Evolutionary conservation across 2,329 filamentous ascomycete species (phyloP), one percentile per base, ranked within the genome.

Genomic region (Cercospora zeae-maydis): DNA sequence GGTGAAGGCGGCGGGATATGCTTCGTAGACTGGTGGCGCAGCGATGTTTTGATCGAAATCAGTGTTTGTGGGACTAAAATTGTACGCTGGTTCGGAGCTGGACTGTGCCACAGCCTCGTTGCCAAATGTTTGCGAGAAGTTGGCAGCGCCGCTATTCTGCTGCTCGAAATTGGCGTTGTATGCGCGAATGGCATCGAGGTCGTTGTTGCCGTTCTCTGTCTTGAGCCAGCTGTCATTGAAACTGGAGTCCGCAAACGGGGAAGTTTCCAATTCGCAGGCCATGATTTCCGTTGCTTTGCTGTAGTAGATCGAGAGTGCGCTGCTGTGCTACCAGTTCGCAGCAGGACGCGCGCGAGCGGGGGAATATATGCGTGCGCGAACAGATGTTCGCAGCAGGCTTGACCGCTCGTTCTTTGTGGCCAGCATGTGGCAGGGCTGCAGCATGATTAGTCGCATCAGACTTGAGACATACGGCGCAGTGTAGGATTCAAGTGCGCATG

Each of bases 381-480:
- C 63, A 55, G 55, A 42, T 58, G 69, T 70, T 71, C 69, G 69
- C 68, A 70, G 65, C 61, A 63, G 53, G 61, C 37, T 62, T 65
- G 63, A 62, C 65, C 63, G 57, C 65, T 31, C 36, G 16, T 55
- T 60, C 61, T 68, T 68, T 67, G 63, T 67, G 45, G 19, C 21
- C 45, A 56, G 31, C 47, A 19, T 34, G 16, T 14, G 34, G 55
- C 60, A 45, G 36, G 19, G 21, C 34, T 39, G 33, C 24, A 58
- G 21, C 30, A 52, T 24, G 30, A 34, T 21, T 63, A 61, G 61
- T 47, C 53, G 64, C 61, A 51, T 60, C 62, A 61, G 59, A 67
- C 56, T 64, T 68, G 65, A 68, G 62, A 68, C 66, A 67, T 64
- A 47, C 63, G 11, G 53, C 27, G 61, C 52, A 39, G 36, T 31